Evolutionary conservation across 805 yeast genomes (phyloP).

Genomic region (Pichia rugopelliculosa): DNA sequence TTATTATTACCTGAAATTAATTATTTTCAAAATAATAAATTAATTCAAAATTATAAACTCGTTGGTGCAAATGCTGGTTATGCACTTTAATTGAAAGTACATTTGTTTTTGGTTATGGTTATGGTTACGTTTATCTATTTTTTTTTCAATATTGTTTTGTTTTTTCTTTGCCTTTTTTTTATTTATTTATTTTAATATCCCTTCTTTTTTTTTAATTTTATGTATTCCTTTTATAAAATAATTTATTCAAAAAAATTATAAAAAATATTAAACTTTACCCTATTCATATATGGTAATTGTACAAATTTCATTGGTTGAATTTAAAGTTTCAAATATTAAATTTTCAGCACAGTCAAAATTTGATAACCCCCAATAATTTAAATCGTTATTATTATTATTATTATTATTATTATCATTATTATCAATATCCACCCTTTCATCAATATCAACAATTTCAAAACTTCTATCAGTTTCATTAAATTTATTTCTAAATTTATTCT

Average conservation of each 20-base stretch:
- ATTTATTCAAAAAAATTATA: too few species aligned
- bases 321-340: slow-evolving; percentile 27
- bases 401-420: slow-evolving; percentile 7
- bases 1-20: slow-evolving; percentile 35
- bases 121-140: too few species aligned
- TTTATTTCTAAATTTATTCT: slow-evolving; percentile 19
- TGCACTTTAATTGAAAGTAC: neutral
- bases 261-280: neutral
- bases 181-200: neutral
- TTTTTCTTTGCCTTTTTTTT: neutral
- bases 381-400: slow-evolving; percentile 14
- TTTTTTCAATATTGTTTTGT: neutral
- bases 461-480: slow-evolving; percentile 17
- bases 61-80: neutral
- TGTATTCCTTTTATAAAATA: too few species aligned
- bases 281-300: slow-evolving; percentile 23
- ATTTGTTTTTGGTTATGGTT: too few species aligned
- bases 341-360: slow-evolving; percentile 22
- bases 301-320: slow-evolving; percentile 23
- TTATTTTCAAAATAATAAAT: slow-evolving; percentile 26
- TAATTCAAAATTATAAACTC: slow-evolving; percentile 22
- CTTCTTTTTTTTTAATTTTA: too few species aligned
- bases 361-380: slow-evolving; percentile 30
- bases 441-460: slow-evolving; percentile 2
- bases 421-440: neutral